These are phyloP conservation scores for Teratosphaeria pseudoeucalypti DNA, from an alignment of 2,329 filamentous ascomycete species.

Conservation along the genomic window DNA sequence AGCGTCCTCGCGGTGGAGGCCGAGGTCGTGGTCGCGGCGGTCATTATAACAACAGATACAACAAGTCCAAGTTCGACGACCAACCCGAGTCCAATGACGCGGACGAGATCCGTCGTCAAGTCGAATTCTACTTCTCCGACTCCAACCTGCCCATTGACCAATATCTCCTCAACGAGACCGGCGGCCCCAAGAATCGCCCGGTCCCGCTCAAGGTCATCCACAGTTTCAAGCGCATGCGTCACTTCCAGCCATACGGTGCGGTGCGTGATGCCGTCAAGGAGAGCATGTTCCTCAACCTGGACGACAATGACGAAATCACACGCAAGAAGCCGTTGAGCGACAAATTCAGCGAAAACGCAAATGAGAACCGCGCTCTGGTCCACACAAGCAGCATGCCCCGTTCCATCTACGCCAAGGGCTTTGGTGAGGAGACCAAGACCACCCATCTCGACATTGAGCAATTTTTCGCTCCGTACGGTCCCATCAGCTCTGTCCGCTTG, in stretches of 20 bases:
- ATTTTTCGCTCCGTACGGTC: constrained; percentile 75
- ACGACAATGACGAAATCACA: constrained; percentile 61
- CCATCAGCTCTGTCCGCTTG: constrained; percentile 73
- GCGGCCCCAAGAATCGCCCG: constrained; percentile 69
- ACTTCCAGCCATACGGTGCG: constrained; percentile 78
- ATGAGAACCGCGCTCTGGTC: constrained; percentile 44
- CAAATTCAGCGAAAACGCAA: constrained; percentile 41
- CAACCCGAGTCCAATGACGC: constrained; percentile 68
- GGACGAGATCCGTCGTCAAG: constrained; percentile 74
- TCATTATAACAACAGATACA: constrained; percentile 6
- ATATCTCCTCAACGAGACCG: constrained; percentile 70
- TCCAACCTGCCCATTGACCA: constrained; percentile 82
- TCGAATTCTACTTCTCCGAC: constrained; percentile 94
- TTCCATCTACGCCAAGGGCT: constrained; percentile 88
- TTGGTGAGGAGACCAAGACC: constrained; percentile 69
- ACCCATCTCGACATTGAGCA: constrained; percentile 91
- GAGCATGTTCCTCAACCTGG: constrained; percentile 61
- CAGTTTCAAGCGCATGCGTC: constrained; percentile 91
- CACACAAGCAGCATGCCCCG: constrained; percentile 58
- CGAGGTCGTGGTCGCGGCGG: not conserved
- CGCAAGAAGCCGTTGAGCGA: constrained; percentile 60
- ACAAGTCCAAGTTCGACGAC: constrained; percentile 22
- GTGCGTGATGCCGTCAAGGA: constrained; percentile 75
- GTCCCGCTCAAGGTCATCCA: constrained; percentile 68
- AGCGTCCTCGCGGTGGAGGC: constrained; percentile 7